Evolutionary conservation across 2,329 filamentous ascomycete genomes (phyloP).

Genomic region (Volutella citrinella): DNA sequence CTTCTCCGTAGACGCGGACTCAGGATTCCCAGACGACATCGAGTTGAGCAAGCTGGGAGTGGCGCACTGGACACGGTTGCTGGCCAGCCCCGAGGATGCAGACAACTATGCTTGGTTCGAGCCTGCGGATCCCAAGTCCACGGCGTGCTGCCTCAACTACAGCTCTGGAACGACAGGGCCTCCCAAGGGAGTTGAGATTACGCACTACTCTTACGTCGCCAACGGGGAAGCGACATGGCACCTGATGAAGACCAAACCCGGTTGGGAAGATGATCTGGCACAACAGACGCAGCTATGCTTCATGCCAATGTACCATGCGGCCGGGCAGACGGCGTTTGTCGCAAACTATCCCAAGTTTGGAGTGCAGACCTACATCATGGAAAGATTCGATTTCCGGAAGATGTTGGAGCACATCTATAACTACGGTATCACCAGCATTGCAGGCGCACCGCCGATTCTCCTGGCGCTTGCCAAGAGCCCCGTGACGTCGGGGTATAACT

Average conservation of each 20-base stretch:
- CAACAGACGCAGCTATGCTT: conserved; percentile 2
- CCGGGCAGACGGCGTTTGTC: conserved; percentile 1
- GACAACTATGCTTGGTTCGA: too few species aligned
- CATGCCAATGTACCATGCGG: conserved; percentile 5
- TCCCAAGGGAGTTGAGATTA: conserved; percentile 78
- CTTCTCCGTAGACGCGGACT: too few species aligned
- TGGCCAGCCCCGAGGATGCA: too few species aligned
- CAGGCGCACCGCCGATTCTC: not conserved
- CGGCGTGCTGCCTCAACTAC: conserved; percentile 72
- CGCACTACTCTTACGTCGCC: conserved; percentile 68
- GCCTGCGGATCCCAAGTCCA: conserved; percentile 46
- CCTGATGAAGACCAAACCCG: not conserved
- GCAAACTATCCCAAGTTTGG: conserved; percentile 4
- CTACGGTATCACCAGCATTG: too few species aligned
- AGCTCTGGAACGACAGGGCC: conserved; percentile 74
- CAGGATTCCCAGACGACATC: too few species aligned
- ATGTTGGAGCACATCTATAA: too few species aligned
- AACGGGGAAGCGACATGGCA: conserved; percentile 43
- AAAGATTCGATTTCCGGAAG: too few species aligned
- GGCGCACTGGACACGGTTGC: too few species aligned
- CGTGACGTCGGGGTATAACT: not conserved
- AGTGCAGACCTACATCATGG: not conserved
- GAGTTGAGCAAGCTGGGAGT: too few species aligned
- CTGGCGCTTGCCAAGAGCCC: not conserved
- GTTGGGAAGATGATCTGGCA: too few species aligned